These are phyloP conservation scores for Dictyostelium intermedium DNA, from an alignment of 78 protist species.

Conservation along the genomic window DNA sequence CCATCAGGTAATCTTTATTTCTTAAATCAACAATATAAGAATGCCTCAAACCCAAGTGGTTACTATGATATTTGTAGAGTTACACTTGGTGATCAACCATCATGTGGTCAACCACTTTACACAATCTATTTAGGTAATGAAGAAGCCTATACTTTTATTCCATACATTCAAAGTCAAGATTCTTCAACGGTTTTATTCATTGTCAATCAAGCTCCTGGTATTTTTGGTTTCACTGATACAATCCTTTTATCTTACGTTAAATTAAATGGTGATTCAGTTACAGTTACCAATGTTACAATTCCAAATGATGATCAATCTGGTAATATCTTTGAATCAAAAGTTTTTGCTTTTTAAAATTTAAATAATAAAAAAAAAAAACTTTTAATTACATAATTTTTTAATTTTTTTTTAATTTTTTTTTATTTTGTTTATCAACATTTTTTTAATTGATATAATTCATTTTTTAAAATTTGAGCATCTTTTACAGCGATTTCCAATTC, in stretches of 20 bases:
- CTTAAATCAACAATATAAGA: not conserved
- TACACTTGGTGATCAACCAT: not conserved
- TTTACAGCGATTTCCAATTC: conserved; percentile 52
- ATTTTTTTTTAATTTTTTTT: not conserved
- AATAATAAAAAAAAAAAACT: no score
- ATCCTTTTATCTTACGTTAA: not conserved
- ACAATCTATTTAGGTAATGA: not conserved
- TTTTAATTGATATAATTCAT: conserved; percentile 34
- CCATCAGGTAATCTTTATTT: not conserved
- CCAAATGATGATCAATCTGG: conserved; percentile 17
- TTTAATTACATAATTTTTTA: no score
- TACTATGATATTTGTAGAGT: not conserved
- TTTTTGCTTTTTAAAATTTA: not conserved
- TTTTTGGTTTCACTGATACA: not conserved
- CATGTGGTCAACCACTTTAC: not conserved
- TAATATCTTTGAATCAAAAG: not conserved
- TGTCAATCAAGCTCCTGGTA: not conserved
- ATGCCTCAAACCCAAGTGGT: not conserved
- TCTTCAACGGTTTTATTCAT: not conserved
- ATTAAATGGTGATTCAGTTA: not conserved
- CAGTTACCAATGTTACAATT: not conserved
- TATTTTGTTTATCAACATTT: not conserved
- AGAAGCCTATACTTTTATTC: not conserved
- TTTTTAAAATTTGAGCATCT: conserved; percentile 56
- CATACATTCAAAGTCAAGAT: not conserved